Evolutionary conservation across 768 basidiomycete genomes (phyloP), one percentile per base, ranked within the genome.

Genomic region (Tephrocybe sp.): DNA sequence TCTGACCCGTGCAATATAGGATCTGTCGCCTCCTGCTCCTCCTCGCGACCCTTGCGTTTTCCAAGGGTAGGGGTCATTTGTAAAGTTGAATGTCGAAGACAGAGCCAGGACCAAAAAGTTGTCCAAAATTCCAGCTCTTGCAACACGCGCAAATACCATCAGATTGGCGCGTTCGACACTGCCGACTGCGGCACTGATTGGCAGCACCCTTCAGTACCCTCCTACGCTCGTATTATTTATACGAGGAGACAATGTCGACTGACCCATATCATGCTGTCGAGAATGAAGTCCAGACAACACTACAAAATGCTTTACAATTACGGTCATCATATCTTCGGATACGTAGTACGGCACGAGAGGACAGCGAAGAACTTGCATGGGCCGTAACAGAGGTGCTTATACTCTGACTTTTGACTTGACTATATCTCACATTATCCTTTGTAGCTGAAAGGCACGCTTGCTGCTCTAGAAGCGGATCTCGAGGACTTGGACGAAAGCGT

Each of bases 401-500:
- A 18, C 29, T n/a, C n/a, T n/a, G n/a, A 7, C 33, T 33, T 38
- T 22, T 15, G 38, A 43, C 42, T 41, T 6, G 15, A 9, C 22
- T 29, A 36, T 29, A 34, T 9, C 25, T 25, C 16, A 22, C 7
- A 30, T 15, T 9, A 30, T 19, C 46, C 13, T 25, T 47, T 60
- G 3, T 63, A 91, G 87, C 70, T 97, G 45, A 84, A 83, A 64
- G 84, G 83, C 0, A 88, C 88, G 1, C 76, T 98, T 8, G 77
- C 82, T 1, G 70, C 85, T 1, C 70, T 97, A 22, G 90, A 94
- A 61, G 86, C 87, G 0, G 94, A 97, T 69, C 64, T 95, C 19
- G 91, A 93, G 52, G 93, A 93, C 63, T 69, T 98, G n/a, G 94
- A 97, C 42, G 91, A 92, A 61, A 93, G 91, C 60, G 94, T 98